Evolutionary conservation across 1,139 yeast species (phyloP), one percentile per base, ranked within the genome.

Genomic region (Lizanozyma gosingica): DNA sequence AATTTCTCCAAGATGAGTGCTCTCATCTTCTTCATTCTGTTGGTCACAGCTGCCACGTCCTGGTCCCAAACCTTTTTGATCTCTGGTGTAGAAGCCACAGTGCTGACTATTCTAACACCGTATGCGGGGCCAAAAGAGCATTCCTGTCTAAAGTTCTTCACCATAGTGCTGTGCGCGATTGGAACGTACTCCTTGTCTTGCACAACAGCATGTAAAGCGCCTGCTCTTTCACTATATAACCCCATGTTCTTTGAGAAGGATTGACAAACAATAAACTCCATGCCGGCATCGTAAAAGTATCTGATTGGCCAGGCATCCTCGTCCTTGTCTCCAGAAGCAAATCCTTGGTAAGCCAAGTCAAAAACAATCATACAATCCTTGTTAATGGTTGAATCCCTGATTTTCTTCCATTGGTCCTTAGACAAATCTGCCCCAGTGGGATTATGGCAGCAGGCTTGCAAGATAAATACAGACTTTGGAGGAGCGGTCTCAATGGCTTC

Each of bases 161-260:
- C 55, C 45, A 67, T 54, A 9, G 53, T 55, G 16, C 56, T 51
- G 42, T 54, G 52, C 15, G 62, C 62, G 34, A 54, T 55, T 2
- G 48, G 45, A 4, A 49, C 44, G 22, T 46, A 44, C 0, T 46
- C 45, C 15, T 43, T 42, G 43, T 63, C 63, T 37, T 55, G 56
- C 17, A 57, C 50, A 3, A 63, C 67, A 15, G 60, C 67, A 48
- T 69, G 74, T 36, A 65, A 53, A 44, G 66, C 62, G 11, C 97
- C 97, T 38, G 88, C 88, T 62, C 97, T 80, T 69, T 92, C 96
- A 51, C 97, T 95, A 62, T 92, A 88, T 45, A 90, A 76, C 32
- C 98, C 98, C 92, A 92, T 85, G 70, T 90, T 90, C 67, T 90
- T 90, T 50, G 97, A 95, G 65, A 90, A 90, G 2, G 96, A 87